Conservation (phyloP, 2,329 filamentous ascomycete genomes). For the Diaporthe caulivora region DNA sequence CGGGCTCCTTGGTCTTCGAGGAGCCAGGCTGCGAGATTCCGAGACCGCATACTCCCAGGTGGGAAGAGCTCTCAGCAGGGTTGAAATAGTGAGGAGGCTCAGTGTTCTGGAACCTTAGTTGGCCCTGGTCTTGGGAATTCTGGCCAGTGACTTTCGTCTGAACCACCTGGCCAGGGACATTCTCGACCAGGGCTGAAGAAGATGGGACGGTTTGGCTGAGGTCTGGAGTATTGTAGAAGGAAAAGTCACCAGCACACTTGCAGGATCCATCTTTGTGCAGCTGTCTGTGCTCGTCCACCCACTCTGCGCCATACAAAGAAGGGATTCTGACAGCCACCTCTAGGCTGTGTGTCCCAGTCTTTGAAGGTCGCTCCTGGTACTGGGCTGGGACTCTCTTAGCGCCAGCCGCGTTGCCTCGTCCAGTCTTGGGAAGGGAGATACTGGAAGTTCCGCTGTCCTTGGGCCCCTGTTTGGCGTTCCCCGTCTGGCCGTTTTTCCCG, state of each 20-base stretch:
- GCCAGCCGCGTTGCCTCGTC: not conserved
- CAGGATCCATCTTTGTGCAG: conserved; percentile 52
- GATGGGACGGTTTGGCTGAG: conserved; percentile 24
- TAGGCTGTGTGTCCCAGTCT: conserved; percentile 35
- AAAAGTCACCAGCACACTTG: conserved; percentile 50
- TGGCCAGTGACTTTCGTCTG: not conserved
- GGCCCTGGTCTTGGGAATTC: not conserved
- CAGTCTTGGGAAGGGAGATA: not conserved
- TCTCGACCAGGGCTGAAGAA: not conserved
- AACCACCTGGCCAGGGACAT: conserved; percentile 7
- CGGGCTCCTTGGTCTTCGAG: not conserved
- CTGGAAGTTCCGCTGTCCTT: not conserved
- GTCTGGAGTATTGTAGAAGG: conserved; percentile 45
- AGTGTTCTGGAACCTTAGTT: not conserved
- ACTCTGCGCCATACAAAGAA: conserved; percentile 56
- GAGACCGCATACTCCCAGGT: not conserved
- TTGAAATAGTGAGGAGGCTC: not conserved
- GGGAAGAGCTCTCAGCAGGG: not conserved
- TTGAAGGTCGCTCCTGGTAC: conserved; percentile 38
- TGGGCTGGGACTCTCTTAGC: conserved; percentile 37
- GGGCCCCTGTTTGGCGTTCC: not conserved
- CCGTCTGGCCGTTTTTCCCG: not conserved
- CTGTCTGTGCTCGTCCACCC: conserved; percentile 53
- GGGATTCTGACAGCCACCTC: conserved; percentile 48
- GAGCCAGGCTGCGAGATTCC: too few relatives aligned